These are phyloP conservation scores for Claviceps arundinis DNA, from an alignment of 2,329 filamentous ascomycete species.

Conservation along the genomic window DNA sequence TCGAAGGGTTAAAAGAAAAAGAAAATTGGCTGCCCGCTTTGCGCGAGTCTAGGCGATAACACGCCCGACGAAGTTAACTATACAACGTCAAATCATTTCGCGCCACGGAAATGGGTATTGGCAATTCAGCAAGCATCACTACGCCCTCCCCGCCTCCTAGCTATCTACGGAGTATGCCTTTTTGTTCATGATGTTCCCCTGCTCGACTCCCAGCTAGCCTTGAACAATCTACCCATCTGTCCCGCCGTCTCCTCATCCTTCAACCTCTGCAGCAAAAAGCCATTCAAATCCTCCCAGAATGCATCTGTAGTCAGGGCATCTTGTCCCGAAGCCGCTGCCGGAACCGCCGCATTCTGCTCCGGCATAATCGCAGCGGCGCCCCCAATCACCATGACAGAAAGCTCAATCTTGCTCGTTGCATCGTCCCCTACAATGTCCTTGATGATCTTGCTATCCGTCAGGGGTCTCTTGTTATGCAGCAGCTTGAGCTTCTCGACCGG, in stretches of 20 bases:
- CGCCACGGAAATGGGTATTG: background rate
- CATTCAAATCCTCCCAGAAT: conserved; percentile 80
- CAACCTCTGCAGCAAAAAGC: conserved; percentile 66
- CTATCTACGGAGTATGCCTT: no score
- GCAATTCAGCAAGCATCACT: background rate
- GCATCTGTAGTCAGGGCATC: conserved; percentile 53
- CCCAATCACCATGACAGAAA: conserved; percentile 79
- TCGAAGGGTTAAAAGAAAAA: background rate
- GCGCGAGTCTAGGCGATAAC: background rate
- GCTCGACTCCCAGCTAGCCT: conserved; percentile 51
- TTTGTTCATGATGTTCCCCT: conserved; percentile 14
- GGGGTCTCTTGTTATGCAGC: conserved; percentile 76
- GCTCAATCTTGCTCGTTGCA: conserved; percentile 43
- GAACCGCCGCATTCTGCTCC: conserved; percentile 21
- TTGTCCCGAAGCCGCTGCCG: conserved; percentile 29
- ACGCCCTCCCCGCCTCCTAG: background rate
- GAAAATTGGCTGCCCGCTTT: background rate
- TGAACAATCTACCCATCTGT: conserved; percentile 54
- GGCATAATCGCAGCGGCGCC: conserved; percentile 39
- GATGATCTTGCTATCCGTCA: conserved; percentile 62
- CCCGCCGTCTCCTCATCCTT: conserved; percentile 55
- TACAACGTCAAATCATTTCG: background rate
- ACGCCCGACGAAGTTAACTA: background rate
- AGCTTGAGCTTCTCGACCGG: conserved; percentile 73
- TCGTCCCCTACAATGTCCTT: conserved; percentile 52